Evolutionary conservation across 768 basidiomycete species (phyloP), one percentile per base, ranked within the genome.

Genomic region (Tulasnella sp.): DNA sequence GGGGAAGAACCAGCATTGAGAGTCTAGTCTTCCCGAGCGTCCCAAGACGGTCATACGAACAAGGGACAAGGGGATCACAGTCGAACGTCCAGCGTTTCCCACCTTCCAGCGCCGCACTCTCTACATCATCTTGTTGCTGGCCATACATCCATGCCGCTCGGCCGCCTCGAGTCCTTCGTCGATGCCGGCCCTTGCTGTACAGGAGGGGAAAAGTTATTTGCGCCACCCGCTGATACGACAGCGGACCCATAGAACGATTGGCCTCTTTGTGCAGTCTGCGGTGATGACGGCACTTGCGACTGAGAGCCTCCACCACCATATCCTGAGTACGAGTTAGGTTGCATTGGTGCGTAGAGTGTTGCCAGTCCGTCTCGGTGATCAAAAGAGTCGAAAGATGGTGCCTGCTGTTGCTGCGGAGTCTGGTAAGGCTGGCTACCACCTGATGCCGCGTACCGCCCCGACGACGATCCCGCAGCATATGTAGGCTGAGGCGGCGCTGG

Each of bases 281-380:
- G 75, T 17, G 76, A 74, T 11, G 74, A 11, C 1, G 27, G 25
- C 22, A n/a, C 25, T 22, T n/a, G 21, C 27, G 57, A n/a, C 12
- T 25, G 19, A 29, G 15, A 11, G 25, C 22, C 7, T 42, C n/a
- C 27, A 15, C 74, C 21, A 78, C 74, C 60, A 78, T 79, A 62
- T 34, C 77, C 67, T 62, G 78, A 77, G 69, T 80, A 89, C 64
- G 84, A 83, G 24, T 91, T 88, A 31, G 88, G 84, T 68, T 90
- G 89, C 77, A 92, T 78, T 1, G 89, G 87, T 38, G 82, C 82
- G 67, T 82, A 92, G 70, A 91, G 69, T 59, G 78, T 78, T 43
- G 79, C 63, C 75, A 71, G 55, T 9, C 66, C 68, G 21, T 68
- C 68, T 15, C 67, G 64, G 5, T 63, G 62, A 57, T 70, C 69